Evolutionary conservation across 1,139 yeast genomes (phyloP).

Genomic region (Meyerozyma sp.): DNA sequence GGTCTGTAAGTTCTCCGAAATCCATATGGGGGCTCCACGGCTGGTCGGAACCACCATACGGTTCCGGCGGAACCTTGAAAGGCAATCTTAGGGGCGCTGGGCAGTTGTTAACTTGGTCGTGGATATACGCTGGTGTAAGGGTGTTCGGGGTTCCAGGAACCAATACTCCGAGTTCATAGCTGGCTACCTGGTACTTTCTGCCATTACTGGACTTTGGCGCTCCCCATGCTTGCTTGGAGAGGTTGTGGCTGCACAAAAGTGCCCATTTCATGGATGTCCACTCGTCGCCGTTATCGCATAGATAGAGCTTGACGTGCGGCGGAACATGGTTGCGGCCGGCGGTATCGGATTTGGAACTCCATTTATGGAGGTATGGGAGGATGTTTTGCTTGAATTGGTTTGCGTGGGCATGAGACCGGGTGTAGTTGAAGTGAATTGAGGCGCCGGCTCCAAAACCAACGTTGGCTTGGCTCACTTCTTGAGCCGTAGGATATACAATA

Average conservation of each 20-base stretch:
- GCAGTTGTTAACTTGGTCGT: constrained; percentile 21
- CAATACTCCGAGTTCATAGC: constrained; percentile 59
- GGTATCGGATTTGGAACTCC: constrained; percentile 17
- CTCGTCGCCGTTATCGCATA: constrained; percentile 42
- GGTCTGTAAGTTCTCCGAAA: not conserved
- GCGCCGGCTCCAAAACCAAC: constrained; percentile 48
- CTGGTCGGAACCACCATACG: constrained; percentile 33
- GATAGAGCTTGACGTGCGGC: constrained; percentile 37
- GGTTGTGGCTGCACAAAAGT: constrained; percentile 60
- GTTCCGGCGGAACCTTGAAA: constrained; percentile 44
- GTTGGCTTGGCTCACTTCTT: constrained; percentile 40
- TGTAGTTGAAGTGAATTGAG: constrained; percentile 49
- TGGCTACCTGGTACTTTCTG: constrained; percentile 21
- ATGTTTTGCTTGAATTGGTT: constrained; percentile 29
- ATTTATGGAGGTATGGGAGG: constrained; percentile 28
- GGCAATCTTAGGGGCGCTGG: constrained; percentile 46
- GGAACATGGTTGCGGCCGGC: constrained; percentile 31
- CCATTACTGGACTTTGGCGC: constrained; percentile 19
- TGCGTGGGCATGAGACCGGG: constrained; percentile 15
- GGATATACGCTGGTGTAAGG: constrained; percentile 34
- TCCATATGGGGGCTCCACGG: constrained; percentile 37
- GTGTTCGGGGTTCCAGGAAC: constrained; percentile 18
- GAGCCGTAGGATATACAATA: constrained; percentile 50
- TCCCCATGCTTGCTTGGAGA: constrained; percentile 73
- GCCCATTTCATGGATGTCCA: constrained; percentile 56